Percentiles rank a stretch among this genome's conserved stretches.
Conservation (phyloP, 371 early-diverging fungal genomes). For the Lichtheimia ramosa region DNA sequence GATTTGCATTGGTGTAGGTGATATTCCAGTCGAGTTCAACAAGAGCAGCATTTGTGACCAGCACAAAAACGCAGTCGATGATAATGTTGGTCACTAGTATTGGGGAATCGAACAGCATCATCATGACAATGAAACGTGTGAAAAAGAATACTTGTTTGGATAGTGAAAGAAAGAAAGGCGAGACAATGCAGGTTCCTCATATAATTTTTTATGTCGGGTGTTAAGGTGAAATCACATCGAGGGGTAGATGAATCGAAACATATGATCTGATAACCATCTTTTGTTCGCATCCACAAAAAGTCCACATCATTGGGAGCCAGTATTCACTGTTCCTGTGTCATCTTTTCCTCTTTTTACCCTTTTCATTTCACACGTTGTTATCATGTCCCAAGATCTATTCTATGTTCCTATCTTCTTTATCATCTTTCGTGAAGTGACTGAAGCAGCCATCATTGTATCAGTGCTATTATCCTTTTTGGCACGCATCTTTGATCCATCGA, state of each 20-base stretch:
- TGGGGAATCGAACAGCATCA: background rate
- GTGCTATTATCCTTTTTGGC: conserved; percentile 74
- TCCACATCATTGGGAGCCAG: background rate
- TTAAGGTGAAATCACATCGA: background rate
- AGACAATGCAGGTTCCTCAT: background rate
- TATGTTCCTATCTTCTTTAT: conserved; percentile 85
- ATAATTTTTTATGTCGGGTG: background rate
- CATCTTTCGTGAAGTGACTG: conserved; percentile 77
- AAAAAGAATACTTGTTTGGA: conserved; percentile 5
- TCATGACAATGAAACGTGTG: conserved; percentile 2
- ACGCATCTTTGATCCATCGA: conserved; percentile 55
- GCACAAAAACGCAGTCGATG: background rate
- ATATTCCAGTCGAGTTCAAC: conserved; percentile 71
- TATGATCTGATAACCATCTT: background rate
- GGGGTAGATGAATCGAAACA: too few species aligned
- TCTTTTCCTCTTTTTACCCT: background rate
- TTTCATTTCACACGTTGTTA: background rate
- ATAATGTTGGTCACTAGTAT: conserved; percentile 7
- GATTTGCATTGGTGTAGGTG: conserved; percentile 68
- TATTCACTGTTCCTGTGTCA: too few species aligned
- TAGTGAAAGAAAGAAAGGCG: background rate
- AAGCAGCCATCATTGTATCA: conserved; percentile 79
- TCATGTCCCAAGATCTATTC: conserved; percentile 47
- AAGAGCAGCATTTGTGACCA: background rate
- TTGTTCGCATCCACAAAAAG: background rate